Base-by-base conservation (phyloP, 2,329 filamentous ascomycete species). In the Aulographum hederae region DNA sequence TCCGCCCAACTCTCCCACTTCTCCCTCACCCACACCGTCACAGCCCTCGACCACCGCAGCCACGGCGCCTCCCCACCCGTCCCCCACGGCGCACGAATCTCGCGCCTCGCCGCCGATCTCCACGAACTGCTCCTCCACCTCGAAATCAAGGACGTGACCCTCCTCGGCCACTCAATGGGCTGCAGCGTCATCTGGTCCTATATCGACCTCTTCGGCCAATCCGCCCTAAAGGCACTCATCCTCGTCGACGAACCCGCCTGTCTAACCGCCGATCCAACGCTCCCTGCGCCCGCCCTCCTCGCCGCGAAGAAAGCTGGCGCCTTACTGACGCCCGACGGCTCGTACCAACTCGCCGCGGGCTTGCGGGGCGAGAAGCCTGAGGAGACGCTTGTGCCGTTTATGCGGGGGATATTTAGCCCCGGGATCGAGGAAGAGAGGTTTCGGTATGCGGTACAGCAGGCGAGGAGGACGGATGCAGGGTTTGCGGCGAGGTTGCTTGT, bases 141-240 rank as follows among this genome's bases (percentile, higher is more conserved):
- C 11, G 28, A 32, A n/a, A 11, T 34, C 18, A 34, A 31, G 16
- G 33, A 34, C 6, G 6, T 32, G 17, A 31, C 29, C 3, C 14
- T 34, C 10, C 10, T 34, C 18, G 33, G 20, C 1, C 33, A 34
- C 23, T 34, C 33, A 4, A 34, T 34, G 33, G 33, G 33, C n/a
- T 34, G 33, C 21, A 43, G 43, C 1, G 34, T 53, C 3, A 35
- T 41, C 2, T 53, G 48, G 48, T 46, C 48, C 2, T 45, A 45
- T 34, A 51, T 47, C 45, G 47, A 51, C 31, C 31, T 46, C 19
- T 52, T 44, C 32, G 32, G 43, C 5, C 38, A 43, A 14, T 34
- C 39, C 20, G 45, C 36, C 19, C 21, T 30, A 13, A 13, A 25
- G 12, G 42, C 41, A 18, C 34, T 54, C 12, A 46, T 50, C 26